Evolutionary conservation across 1,284 basidiomycete genomes (phyloP).

Genomic region (Omphalotus olearius): DNA sequence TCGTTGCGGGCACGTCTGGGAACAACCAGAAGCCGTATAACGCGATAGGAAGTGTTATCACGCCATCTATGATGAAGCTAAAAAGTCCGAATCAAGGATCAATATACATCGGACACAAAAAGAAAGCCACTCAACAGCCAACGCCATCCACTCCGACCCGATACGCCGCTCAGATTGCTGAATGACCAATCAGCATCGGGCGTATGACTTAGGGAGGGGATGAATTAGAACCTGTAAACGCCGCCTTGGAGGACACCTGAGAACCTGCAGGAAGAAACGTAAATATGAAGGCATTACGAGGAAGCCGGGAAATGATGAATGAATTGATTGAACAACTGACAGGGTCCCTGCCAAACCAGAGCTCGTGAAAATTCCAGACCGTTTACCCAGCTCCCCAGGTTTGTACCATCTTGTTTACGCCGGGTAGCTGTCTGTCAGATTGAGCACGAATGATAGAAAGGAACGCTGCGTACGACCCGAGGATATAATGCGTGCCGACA

Average conservation of each 20-base stretch:
- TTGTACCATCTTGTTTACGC: constrained; percentile 57
- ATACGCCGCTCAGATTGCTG: constrained; percentile 55
- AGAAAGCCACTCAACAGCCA: constrained; percentile 50
- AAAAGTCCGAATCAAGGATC: not conserved
- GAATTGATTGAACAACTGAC: constrained; percentile 29
- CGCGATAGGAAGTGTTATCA: constrained; percentile 70
- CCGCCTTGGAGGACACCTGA: constrained; percentile 59
- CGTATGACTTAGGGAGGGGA: not conserved
- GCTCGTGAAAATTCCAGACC: constrained; percentile 68
- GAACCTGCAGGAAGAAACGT: constrained; percentile 38
- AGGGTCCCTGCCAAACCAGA: constrained; percentile 63
- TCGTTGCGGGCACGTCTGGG: constrained; percentile 66
- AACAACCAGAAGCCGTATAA: constrained; percentile 71
- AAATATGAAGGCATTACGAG: constrained; percentile 1
- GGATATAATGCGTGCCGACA: constrained; percentile 70
- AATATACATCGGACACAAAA: not conserved
- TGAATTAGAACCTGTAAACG: constrained; percentile 1
- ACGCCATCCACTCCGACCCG: constrained; percentile 62
- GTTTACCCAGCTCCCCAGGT: constrained; percentile 62
- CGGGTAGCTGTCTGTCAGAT: not conserved
- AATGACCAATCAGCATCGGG: constrained; percentile 2
- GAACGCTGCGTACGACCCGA: constrained; percentile 55
- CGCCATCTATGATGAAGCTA: constrained; percentile 70
- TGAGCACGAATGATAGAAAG: not conserved
- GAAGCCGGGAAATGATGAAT: not conserved